phyloP scores from a whole-genome alignment of 2,329 filamentous ascomycete genomes.

The Fusarium annulatum region DNA sequence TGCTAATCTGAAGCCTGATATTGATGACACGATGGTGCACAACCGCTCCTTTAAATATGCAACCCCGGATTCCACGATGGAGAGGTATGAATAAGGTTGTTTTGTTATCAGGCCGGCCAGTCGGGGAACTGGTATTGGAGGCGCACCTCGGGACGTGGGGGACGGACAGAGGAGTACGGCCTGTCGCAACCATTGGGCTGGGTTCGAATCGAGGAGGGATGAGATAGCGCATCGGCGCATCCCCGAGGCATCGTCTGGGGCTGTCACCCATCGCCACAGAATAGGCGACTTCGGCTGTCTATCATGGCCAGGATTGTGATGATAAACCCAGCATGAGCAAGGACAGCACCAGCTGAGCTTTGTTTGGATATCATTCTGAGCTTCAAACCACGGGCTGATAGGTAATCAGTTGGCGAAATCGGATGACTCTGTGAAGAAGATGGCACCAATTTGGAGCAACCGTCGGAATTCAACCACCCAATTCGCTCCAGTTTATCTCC shows the following conservation, averaged over 20 bases:
- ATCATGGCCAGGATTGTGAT: neutral
- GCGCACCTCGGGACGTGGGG: conserved; percentile 34
- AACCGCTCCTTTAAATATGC: conserved; percentile 14
- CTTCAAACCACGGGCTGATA: conserved; percentile 2
- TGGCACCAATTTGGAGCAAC: conserved; percentile 3
- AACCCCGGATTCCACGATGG: conserved; percentile 16
- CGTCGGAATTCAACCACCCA: conserved; percentile 25
- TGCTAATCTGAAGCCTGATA: conserved; percentile 12
- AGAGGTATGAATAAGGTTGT: conserved; percentile 1
- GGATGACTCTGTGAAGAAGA: neutral
- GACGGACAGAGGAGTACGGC: conserved; percentile 17
- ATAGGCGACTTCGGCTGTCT: conserved; percentile 3
- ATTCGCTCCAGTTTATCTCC: conserved; percentile 35
- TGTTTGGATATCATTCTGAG: neutral
- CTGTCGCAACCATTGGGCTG: conserved; percentile 15
- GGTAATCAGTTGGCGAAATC: neutral
- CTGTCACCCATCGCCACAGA: conserved; percentile 1
- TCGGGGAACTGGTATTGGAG: conserved; percentile 16
- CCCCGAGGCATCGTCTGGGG: conserved; percentile 8
- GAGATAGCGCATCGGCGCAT: conserved; percentile 32
- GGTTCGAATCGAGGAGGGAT: conserved; percentile 17
- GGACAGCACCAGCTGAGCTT: neutral
- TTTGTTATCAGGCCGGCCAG: conserved; percentile 30
- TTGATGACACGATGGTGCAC: neutral
- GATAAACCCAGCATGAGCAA: neutral